Conservation (phyloP, 345 rosid genomes). For the Linum tenue region DNA sequence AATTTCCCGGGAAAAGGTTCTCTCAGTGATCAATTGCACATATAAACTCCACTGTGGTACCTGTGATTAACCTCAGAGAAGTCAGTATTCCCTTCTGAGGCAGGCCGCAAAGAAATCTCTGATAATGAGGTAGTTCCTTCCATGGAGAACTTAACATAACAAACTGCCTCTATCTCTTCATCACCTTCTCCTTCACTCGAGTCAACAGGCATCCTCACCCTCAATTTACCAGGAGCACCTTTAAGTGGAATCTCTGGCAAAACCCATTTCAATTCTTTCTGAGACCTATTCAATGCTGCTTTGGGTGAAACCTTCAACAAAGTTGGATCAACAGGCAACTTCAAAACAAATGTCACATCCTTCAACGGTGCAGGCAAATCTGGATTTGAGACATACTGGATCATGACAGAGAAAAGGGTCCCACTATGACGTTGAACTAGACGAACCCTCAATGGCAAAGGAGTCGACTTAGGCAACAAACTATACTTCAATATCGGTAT, state of each 20-base stretch:
- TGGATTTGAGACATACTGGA: slow-evolving; percentile 84
- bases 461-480: slow-evolving; percentile 68
- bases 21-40: slow-evolving; percentile 47
- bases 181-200: slow-evolving; percentile 45
- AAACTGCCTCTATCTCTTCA: slow-evolving; percentile 65
- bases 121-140: slow-evolving; percentile 57
- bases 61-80: slow-evolving; percentile 72
- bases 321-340: slow-evolving; percentile 90
- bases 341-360: slow-evolving; percentile 68
- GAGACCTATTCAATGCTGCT: slow-evolving; percentile 74
- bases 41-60: slow-evolving; percentile 68
- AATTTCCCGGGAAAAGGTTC: no score
- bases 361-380: slow-evolving; percentile 57
- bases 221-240: slow-evolving; percentile 65
- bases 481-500: slow-evolving; percentile 86
- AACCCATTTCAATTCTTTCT: slow-evolving; percentile 85
- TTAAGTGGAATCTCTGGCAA: slow-evolving; percentile 70
- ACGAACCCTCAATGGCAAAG: slow-evolving; percentile 84
- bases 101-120: slow-evolving; percentile 53
- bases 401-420: slow-evolving; percentile 91
- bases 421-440: slow-evolving; percentile 77
- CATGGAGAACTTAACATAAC: slow-evolving; percentile 66
- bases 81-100: slow-evolving; percentile 73
- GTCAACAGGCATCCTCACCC: slow-evolving; percentile 87
- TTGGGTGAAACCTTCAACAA: slow-evolving; percentile 90